Evolutionary conservation across 1,139 yeast species (phyloP).

Genomic region (Spathaspora sp.): DNA sequence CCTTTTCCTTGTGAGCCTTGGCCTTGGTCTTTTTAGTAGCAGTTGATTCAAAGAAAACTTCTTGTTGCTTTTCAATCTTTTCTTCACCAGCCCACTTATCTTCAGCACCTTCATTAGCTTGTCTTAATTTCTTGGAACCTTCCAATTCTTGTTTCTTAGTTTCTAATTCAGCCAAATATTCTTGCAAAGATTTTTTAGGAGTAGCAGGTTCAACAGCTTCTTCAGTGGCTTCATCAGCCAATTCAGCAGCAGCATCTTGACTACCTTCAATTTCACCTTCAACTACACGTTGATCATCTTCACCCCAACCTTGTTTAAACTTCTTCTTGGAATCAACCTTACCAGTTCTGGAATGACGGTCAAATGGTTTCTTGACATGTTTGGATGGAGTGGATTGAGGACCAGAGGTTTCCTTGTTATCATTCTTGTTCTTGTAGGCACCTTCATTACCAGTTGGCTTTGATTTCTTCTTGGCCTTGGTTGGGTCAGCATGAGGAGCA

Average conservation of each 20-base stretch:
- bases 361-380: slow-evolving; percentile 65
- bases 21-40: slow-evolving; percentile 58
- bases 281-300: slow-evolving; percentile 60
- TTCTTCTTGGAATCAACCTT: slow-evolving; percentile 85
- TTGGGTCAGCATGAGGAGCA: slow-evolving; percentile 81
- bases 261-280: slow-evolving; percentile 67
- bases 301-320: slow-evolving; percentile 81
- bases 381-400: slow-evolving; percentile 53
- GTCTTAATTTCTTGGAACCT: slow-evolving; percentile 43
- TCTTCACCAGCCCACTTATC: slow-evolving; percentile 64
- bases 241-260: slow-evolving; percentile 55
- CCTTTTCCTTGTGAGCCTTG: slow-evolving; percentile 70
- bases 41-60: slow-evolving; percentile 55
- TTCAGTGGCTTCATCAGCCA: slow-evolving; percentile 37
- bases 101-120: slow-evolving; percentile 62
- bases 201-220: slow-evolving; percentile 40
- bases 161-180: slow-evolving; percentile 67
- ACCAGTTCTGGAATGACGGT: slow-evolving; percentile 84
- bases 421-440: slow-evolving; percentile 72
- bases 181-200: slow-evolving; percentile 64
- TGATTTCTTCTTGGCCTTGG: slow-evolving; percentile 78
- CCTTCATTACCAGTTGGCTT: slow-evolving; percentile 85
- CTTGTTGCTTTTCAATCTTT: slow-evolving; percentile 56
- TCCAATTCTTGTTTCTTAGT: slow-evolving; percentile 48
- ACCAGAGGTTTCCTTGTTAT: slow-evolving; percentile 69